A percentile compares a stretch with the other conserved stretches of the same genome.
Evolutionary conservation across 768 basidiomycete genomes (phyloP).

Genomic region (Tricholoma saponaceum): DNA sequence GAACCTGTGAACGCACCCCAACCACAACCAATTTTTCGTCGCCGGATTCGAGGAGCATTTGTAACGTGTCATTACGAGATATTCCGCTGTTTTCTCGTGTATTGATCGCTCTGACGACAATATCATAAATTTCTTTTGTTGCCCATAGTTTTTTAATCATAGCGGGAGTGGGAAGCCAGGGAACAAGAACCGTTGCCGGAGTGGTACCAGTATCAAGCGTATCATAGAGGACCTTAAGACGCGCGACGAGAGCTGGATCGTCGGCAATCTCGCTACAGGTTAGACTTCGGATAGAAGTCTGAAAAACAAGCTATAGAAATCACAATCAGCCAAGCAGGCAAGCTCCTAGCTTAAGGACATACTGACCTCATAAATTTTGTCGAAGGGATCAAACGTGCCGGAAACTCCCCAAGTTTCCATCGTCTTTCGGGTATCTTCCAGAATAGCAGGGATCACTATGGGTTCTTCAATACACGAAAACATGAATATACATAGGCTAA

Average conservation of each 20-base stretch:
- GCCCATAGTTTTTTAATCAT: constrained; percentile 69
- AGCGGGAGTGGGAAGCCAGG: constrained; percentile 73
- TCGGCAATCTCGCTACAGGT: constrained; percentile 68
- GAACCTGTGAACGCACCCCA: constrained; percentile 45
- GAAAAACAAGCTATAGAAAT: constrained; percentile 57
- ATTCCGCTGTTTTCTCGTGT: constrained; percentile 55
- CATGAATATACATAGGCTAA: constrained; percentile 4
- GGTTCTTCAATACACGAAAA: constrained; percentile 8
- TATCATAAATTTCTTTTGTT: constrained; percentile 74
- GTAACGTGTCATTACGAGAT: constrained; percentile 61
- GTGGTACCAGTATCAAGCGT: constrained; percentile 67
- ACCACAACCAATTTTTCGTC: constrained; percentile 68
- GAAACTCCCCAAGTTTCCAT: constrained; percentile 64
- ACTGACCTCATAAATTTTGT: constrained; percentile 63
- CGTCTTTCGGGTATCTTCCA: constrained; percentile 57
- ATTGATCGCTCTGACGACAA: constrained; percentile 53
- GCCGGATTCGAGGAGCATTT: constrained; percentile 66
- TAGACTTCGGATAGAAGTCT: constrained; percentile 65
- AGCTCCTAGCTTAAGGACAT: constrained; percentile 1
- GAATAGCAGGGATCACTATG: constrained; percentile 60
- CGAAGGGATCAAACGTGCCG: constrained; percentile 69
- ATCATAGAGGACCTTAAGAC: constrained; percentile 64
- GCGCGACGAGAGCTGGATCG: constrained; percentile 55
- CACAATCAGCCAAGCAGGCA: background rate
- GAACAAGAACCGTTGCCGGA: constrained; percentile 65